Evolutionary conservation across 208 protist species (phyloP).

Genomic region (Trypanosoma scelopori): DNA sequence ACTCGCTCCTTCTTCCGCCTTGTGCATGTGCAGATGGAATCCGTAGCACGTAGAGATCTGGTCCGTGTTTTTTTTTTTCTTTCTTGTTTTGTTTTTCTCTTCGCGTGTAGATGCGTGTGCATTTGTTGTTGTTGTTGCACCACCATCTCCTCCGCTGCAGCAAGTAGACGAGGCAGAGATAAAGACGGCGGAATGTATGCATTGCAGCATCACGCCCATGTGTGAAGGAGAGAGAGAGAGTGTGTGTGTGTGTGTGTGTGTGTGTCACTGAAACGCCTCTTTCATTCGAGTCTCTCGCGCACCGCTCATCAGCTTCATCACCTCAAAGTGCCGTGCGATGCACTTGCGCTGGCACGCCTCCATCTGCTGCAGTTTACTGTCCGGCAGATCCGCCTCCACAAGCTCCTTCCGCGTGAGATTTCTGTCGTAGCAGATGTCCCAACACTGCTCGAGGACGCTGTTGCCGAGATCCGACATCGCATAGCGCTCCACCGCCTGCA

Average conservation of each 20-base stretch:
- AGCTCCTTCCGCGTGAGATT: constrained; percentile 73
- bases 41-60: too few species aligned
- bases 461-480: constrained; percentile 71
- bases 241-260: constrained; percentile 9
- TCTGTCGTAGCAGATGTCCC: constrained; percentile 85
- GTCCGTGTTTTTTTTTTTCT: not conserved
- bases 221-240: not conserved
- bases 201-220: too few species aligned
- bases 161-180: too few species aligned
- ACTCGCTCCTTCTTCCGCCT: not conserved
- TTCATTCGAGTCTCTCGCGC: constrained; percentile 51
- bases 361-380: constrained; percentile 67
- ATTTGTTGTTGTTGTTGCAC: not conserved
- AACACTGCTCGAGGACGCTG: constrained; percentile 72
- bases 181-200: too few species aligned
- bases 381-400: constrained; percentile 35
- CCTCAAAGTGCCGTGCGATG: constrained; percentile 83
- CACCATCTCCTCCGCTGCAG: too few species aligned
- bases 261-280: constrained; percentile 40
- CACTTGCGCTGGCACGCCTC: constrained; percentile 88
- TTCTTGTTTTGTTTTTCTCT: not conserved
- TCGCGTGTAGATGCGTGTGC: not conserved
- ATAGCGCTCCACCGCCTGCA: constrained; percentile 76
- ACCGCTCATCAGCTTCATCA: constrained; percentile 78
- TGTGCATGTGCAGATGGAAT: too few species aligned